Conservation (phyloP, 352 stramenopile genomes). For the Phytophthora rubi region DNA sequence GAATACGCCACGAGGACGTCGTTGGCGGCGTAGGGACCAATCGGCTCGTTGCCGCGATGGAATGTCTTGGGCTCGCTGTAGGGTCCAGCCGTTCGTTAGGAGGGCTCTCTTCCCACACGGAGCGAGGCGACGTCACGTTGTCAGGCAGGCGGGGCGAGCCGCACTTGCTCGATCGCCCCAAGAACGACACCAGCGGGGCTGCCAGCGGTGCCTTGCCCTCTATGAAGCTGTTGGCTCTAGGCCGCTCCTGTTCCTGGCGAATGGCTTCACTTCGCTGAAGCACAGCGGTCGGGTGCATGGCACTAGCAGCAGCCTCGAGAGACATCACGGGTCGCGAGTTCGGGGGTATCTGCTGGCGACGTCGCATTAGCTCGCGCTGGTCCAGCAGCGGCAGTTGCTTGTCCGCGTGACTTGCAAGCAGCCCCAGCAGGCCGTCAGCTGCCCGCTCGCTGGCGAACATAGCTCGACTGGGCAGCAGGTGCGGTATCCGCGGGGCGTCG, state of each 20-base stretch:
- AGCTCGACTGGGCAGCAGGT: conserved; percentile 26
- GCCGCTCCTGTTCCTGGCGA: conserved; percentile 14
- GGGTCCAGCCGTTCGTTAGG: conserved; percentile 40
- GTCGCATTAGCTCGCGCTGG: conserved; percentile 24
- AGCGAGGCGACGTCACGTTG: conserved; percentile 46
- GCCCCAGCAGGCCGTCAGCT: conserved; percentile 28
- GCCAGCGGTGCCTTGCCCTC: conserved; percentile 28
- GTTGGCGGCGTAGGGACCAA: conserved; percentile 24
- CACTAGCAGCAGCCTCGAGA: conserved; percentile 24
- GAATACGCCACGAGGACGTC: conserved; percentile 36
- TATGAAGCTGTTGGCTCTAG: conserved; percentile 11
- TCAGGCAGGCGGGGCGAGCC: conserved; percentile 36
- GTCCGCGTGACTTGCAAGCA: conserved; percentile 41
- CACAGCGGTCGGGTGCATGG: conserved; percentile 19
- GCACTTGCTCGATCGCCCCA: conserved; percentile 42
- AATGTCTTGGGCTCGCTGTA: conserved; percentile 42
- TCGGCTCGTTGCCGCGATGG: conserved; percentile 15
- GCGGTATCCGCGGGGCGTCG: conserved; percentile 31
- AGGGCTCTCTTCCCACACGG: conserved; percentile 42
- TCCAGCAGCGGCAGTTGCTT: conserved; percentile 42
- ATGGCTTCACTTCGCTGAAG: conserved; percentile 6
- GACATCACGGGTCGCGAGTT: conserved; percentile 26
- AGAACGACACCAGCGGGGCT: conserved; percentile 39
- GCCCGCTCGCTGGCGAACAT: conserved; percentile 21
- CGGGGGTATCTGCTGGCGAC: conserved; percentile 16